A percentile compares a stretch with the other conserved stretches of the same genome.
Conservation (phyloP, 306 rosid species). For the Begonia loranthoides region DNA sequence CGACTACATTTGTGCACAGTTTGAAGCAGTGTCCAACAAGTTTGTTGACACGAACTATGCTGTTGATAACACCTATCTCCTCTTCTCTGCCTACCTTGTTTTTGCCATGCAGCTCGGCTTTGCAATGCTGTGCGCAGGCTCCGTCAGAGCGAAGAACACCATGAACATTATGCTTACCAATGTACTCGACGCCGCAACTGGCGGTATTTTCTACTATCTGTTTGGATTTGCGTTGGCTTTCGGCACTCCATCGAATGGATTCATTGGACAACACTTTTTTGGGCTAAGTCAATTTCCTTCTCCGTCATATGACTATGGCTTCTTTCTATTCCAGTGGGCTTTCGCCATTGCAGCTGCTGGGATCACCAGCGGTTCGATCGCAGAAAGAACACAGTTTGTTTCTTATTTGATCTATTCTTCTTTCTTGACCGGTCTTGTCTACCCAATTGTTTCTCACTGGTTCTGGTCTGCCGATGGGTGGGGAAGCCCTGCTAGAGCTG, state of each 20-base stretch:
- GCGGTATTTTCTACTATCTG: constrained; percentile 35
- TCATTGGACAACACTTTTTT: constrained; percentile 36
- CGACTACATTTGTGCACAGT: constrained; percentile 29
- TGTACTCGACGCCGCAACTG: constrained; percentile 38
- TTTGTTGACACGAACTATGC: constrained; percentile 26
- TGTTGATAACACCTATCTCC: constrained; percentile 33
- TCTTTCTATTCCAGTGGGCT: constrained; percentile 40
- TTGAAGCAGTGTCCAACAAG: constrained; percentile 24
- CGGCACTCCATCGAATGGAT: constrained; percentile 32
- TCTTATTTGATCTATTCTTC: constrained; percentile 41
- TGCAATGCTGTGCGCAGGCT: constrained; percentile 53
- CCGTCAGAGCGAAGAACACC: constrained; percentile 44
- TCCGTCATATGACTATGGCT: constrained; percentile 22
- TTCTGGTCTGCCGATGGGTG: constrained; percentile 52
- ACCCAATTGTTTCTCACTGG: constrained; percentile 52
- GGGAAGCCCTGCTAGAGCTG: constrained; percentile 26
- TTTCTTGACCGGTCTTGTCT: constrained; percentile 37
- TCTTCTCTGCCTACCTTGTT: constrained; percentile 44
- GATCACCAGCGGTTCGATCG: constrained; percentile 46
- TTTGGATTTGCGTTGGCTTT: constrained; percentile 44
- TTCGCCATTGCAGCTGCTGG: constrained; percentile 53
- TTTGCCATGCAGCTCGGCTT: constrained; percentile 53
- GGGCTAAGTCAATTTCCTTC: constrained; percentile 30
- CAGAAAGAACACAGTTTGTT: constrained; percentile 38
- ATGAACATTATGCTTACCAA: constrained; percentile 57